Percentiles rank a stretch among this genome's conserved stretches.
These are phyloP conservation scores for Phytophthora pisi DNA, from an alignment of 352 stramenopile species.

Conservation along the genomic window DNA sequence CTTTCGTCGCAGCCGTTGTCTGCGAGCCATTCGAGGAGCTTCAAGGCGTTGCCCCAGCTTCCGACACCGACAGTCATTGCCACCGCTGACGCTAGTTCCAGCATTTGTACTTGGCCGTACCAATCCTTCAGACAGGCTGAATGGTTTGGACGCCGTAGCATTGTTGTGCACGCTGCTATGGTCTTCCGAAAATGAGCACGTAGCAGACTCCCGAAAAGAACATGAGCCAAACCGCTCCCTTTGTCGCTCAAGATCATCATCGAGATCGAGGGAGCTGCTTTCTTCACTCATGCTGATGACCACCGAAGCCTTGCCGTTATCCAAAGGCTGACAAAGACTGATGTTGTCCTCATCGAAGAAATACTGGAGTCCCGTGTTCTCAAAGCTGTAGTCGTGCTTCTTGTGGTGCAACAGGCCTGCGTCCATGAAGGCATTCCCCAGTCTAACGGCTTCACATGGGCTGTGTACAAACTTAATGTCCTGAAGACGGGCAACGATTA, in stretches of 20 bases:
- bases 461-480: slow-evolving; percentile 31
- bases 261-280: slow-evolving; percentile 4
- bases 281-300: slow-evolving; percentile 8
- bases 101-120: slow-evolving; percentile 3
- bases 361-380: slow-evolving; percentile 35
- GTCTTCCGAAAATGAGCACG: slow-evolving; percentile 19
- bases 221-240: slow-evolving; percentile 2
- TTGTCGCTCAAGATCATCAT: slow-evolving; percentile 22
- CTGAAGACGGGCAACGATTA: slow-evolving; percentile 42
- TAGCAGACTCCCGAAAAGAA: slow-evolving; percentile 6
- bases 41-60: slow-evolving; percentile 48
- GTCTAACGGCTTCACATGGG: slow-evolving; percentile 41
- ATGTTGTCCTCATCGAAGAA: slow-evolving; percentile 56
- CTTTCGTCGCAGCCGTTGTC: slow-evolving; percentile 39
- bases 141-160: slow-evolving; percentile 12
- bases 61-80: slow-evolving; percentile 41
- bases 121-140: slow-evolving; percentile 14
- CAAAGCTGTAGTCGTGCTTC: slow-evolving; percentile 45
- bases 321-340: slow-evolving; percentile 33
- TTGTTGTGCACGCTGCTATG: slow-evolving; percentile 26
- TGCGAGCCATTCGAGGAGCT: slow-evolving; percentile 19
- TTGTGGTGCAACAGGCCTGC: slow-evolving; percentile 53
- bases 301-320: slow-evolving; percentile 1
- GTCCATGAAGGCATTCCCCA: slow-evolving; percentile 58
- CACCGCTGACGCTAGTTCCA: slow-evolving; percentile 1